phyloP scores from a whole-genome alignment of 768 basidiomycete species.

The Boletus reticulatus region DNA sequence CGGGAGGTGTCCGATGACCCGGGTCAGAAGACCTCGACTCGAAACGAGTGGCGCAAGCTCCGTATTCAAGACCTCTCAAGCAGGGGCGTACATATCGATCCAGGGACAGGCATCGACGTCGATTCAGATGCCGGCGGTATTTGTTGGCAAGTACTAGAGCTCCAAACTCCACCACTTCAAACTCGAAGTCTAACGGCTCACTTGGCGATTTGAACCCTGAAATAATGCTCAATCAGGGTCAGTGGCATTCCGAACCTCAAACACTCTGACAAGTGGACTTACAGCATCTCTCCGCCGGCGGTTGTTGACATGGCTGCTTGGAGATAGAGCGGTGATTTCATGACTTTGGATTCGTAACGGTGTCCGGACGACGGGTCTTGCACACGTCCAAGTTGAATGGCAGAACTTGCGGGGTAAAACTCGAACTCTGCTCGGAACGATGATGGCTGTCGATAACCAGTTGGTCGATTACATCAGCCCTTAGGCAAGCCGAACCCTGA shows the following conservation, averaged over 20 bases:
- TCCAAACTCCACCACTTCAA: not conserved
- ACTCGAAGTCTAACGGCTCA: not conserved
- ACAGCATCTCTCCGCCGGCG: too few relatives aligned
- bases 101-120: not conserved
- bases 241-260: not conserved
- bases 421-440: not conserved
- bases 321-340: not conserved
- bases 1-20: not conserved
- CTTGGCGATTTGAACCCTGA: not conserved
- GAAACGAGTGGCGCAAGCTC: not conserved
- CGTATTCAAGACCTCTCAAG: not conserved
- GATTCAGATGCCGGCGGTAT: not conserved
- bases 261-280: too few relatives aligned
- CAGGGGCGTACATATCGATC: not conserved
- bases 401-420: not conserved
- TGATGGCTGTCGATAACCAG: too few relatives aligned
- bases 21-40: constrained; percentile 6
- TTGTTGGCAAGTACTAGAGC: not conserved
- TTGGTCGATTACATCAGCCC: constrained; percentile 8
- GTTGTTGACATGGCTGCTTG: not conserved
- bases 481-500: not conserved
- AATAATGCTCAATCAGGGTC: not conserved
- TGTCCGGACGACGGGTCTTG: not conserved
- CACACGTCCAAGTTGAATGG: not conserved
- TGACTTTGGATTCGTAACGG: not conserved